phyloP scores from a whole-genome alignment of 345 rosid genomes.

The Lenwebbia sp. region DNA sequence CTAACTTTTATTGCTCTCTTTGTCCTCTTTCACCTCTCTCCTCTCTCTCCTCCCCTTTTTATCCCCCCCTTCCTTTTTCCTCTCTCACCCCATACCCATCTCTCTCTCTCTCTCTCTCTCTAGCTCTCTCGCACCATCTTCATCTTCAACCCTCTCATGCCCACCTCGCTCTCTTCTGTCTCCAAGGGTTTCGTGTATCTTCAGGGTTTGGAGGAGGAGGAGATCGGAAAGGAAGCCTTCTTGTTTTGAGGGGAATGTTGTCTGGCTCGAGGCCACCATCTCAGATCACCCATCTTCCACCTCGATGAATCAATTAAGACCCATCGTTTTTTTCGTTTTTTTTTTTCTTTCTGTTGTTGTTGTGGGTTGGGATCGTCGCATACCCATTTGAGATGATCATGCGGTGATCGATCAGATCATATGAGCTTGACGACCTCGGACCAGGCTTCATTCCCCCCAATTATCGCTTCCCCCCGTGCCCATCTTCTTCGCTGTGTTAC shows the following conservation, averaged over 20 bases:
- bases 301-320: neutral
- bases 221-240: neutral
- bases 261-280: conserved; percentile 85
- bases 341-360: neutral
- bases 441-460: conserved; percentile 99
- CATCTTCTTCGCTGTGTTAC: neutral
- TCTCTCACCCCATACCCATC: neutral
- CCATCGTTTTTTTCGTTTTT: neutral
- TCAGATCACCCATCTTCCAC: conserved; percentile 1
- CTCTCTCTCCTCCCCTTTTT: conserved; percentile 1
- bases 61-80: conserved; percentile 5
- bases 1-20: conserved; percentile 31
- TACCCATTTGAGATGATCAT: neutral
- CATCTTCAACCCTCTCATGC: neutral
- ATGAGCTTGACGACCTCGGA: conserved; percentile 41
- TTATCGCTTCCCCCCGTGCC: conserved; percentile 1
- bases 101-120: neutral
- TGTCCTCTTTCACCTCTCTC: conserved; percentile 25
- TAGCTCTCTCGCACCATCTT: neutral
- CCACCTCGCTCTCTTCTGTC: neutral
- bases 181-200: neutral
- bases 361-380: neutral
- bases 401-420: neutral
- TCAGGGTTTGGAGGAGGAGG: neutral
- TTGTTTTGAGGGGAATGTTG: conserved; percentile 85